Conservation (phyloP, 345 rosid species). For the Brassica rapa region DNA sequence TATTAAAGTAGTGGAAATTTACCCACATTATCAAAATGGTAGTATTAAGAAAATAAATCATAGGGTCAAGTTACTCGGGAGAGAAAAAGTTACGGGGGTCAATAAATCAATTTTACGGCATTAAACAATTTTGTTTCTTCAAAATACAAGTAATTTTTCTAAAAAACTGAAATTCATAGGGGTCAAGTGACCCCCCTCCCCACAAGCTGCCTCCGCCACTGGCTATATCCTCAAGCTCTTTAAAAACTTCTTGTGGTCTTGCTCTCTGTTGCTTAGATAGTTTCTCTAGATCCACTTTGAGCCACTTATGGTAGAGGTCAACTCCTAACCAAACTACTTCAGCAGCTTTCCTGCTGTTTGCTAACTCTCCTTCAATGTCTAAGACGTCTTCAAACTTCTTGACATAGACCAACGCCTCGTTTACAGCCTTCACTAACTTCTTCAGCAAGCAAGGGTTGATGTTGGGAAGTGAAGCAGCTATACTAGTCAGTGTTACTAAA, state of each 20-base stretch:
- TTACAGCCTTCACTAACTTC: slow-evolving; percentile 51
- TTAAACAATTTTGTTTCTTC: no score
- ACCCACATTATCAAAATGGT: no score
- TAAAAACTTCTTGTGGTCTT: slow-evolving; percentile 52
- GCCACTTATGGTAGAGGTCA: slow-evolving; percentile 70
- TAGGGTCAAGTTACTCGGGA: no score
- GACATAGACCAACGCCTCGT: slow-evolving; percentile 63
- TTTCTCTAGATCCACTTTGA: slow-evolving; percentile 59
- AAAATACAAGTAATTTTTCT: no score
- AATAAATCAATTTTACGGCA: no score
- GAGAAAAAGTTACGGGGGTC: no score
- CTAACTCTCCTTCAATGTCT: slow-evolving; percentile 40
- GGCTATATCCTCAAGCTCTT: slow-evolving; percentile 54
- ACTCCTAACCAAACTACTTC: slow-evolving; percentile 59
- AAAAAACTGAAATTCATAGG: no score
- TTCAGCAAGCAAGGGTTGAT: slow-evolving; percentile 38
- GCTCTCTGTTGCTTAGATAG: slow-evolving; percentile 41
- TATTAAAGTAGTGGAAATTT: no score
- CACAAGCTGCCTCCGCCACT: no score
- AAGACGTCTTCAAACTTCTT: slow-evolving; percentile 54
- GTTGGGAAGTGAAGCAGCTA: slow-evolving; percentile 63
- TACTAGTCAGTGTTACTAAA: slow-evolving; percentile 65
- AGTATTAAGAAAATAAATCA: no score
- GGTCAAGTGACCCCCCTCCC: no score
- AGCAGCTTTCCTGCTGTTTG: slow-evolving; percentile 57